These are phyloP conservation scores for Sarocladium strictum DNA, from an alignment of 2,329 filamentous ascomycete species.

Conservation along the genomic window DNA sequence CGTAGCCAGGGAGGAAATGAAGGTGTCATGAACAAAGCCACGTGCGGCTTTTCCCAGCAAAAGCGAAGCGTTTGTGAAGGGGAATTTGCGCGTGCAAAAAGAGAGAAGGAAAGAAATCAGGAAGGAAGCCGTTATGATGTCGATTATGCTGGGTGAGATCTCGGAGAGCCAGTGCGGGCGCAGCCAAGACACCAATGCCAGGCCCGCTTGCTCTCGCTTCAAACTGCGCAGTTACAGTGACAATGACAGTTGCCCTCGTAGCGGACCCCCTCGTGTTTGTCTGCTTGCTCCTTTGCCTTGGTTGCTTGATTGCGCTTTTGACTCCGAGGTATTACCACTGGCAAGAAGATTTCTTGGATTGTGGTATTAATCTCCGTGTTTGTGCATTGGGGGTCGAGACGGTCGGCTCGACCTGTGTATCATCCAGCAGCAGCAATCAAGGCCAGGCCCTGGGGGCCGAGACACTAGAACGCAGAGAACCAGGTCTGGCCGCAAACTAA, in stretches of 20 bases:
- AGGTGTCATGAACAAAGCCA: not conserved
- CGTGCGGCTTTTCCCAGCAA: no score
- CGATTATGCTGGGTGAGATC: no score
- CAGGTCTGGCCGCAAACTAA: no score
- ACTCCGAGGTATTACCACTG: not conserved
- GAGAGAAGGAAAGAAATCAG: not conserved
- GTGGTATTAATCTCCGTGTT: not conserved
- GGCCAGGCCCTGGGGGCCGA: no score
- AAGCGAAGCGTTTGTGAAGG: no score
- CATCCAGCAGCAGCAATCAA: not conserved
- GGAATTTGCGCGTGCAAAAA: no score
- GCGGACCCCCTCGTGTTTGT: not conserved
- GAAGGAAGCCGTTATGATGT: not conserved
- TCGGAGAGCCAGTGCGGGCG: constrained; percentile 6
- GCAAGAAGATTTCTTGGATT: no score
- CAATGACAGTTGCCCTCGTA: not conserved
- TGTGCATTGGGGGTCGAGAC: no score
- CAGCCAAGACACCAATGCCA: constrained; percentile 5
- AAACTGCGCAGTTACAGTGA: not conserved
- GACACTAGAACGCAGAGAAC: no score
- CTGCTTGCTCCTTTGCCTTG: no score
- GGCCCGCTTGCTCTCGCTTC: not conserved
- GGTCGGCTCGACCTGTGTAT: no score
- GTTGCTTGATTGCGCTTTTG: no score
- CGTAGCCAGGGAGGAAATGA: not conserved